Conservation (phyloP, 2,329 filamentous ascomycete genomes). For the Xylariaceae sp. region DNA sequence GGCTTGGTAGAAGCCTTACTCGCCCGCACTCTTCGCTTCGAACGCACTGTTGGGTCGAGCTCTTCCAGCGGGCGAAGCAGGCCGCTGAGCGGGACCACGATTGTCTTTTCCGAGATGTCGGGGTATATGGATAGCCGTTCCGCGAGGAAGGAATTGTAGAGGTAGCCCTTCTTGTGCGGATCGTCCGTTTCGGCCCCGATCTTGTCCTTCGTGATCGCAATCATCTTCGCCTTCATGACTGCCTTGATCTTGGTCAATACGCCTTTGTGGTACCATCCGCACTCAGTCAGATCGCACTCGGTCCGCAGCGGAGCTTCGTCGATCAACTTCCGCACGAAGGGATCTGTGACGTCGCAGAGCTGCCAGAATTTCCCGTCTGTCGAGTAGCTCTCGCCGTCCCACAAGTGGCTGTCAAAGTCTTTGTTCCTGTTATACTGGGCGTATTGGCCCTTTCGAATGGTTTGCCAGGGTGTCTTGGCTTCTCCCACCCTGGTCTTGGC, state of each 20-base stretch:
- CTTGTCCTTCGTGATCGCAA: slow-evolving; percentile 53
- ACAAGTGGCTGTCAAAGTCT: slow-evolving; percentile 74
- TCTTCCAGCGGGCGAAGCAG: slow-evolving; percentile 24
- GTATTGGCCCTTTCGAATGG: slow-evolving; percentile 35
- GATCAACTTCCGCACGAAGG: slow-evolving; percentile 60
- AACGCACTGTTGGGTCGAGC: slow-evolving; percentile 9
- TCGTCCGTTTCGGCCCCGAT: slow-evolving; percentile 38
- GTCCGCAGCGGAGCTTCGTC: slow-evolving; percentile 52
- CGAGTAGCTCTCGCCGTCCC: slow-evolving; percentile 69
- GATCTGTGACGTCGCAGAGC: slow-evolving; percentile 84
- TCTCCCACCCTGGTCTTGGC: slow-evolving; percentile 40
- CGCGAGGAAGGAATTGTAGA: slow-evolving; percentile 33
- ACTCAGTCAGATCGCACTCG: slow-evolving; percentile 51
- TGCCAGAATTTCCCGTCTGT: slow-evolving; percentile 90
- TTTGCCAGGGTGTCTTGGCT: slow-evolving; percentile 43
- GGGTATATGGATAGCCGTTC: slow-evolving; percentile 19
- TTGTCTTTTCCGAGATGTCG: slow-evolving; percentile 17
- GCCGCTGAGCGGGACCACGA: slow-evolving; percentile 17
- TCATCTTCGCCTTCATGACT: slow-evolving; percentile 82
- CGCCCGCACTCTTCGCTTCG: too few relatives aligned
- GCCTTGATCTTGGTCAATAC: slow-evolving; percentile 77
- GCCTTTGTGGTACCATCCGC: slow-evolving; percentile 81
- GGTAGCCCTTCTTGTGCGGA: slow-evolving; percentile 25
- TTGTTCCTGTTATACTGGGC: slow-evolving; percentile 31
- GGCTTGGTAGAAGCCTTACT: too few relatives aligned